Evolutionary conservation across 2,329 filamentous ascomycete genomes (phyloP).

Genomic region (Fusarium protoensiforme): DNA sequence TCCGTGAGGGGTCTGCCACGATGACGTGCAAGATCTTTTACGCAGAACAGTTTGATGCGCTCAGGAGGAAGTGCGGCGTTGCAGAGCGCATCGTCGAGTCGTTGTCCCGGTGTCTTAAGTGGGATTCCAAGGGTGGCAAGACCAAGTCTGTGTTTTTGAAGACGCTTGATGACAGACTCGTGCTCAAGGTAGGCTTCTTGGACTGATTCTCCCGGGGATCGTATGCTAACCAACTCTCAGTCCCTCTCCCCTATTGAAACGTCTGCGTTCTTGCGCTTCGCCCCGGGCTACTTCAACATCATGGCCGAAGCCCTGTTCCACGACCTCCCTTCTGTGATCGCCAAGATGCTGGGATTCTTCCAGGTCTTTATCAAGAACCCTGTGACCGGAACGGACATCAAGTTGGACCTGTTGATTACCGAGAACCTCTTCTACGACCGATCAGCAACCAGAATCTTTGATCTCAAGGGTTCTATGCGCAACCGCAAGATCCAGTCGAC

Average conservation of each 20-base stretch:
- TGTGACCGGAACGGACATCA: conserved; percentile 89
- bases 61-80: conserved; percentile 91
- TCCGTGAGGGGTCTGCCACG: conserved; percentile 90
- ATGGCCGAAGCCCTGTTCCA: conserved; percentile 98
- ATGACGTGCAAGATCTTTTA: conserved; percentile 99
- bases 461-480: conserved; percentile 97
- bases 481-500: conserved; percentile 98
- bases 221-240: conserved; percentile 55
- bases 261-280: conserved; percentile 92
- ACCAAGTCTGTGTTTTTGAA: conserved; percentile 98
- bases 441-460: conserved; percentile 88
- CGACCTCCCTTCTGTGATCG: conserved; percentile 93
- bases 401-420: conserved; percentile 93
- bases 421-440: conserved; percentile 99
- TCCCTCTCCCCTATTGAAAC: conserved; percentile 92
- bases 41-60: conserved; percentile 95
- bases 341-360: conserved; percentile 99
- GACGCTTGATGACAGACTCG: conserved; percentile 92
- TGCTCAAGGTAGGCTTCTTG: conserved; percentile 72
- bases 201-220: background rate
- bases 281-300: conserved; percentile 95
- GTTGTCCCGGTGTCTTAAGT: conserved; percentile 93
- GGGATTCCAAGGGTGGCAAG: conserved; percentile 98
- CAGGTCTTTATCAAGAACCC: conserved; percentile 98
- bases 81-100: conserved; percentile 95